phyloP scores from a whole-genome alignment of 495 filamentous ascomycete genomes.

The Oleoguttula mirabilis region DNA sequence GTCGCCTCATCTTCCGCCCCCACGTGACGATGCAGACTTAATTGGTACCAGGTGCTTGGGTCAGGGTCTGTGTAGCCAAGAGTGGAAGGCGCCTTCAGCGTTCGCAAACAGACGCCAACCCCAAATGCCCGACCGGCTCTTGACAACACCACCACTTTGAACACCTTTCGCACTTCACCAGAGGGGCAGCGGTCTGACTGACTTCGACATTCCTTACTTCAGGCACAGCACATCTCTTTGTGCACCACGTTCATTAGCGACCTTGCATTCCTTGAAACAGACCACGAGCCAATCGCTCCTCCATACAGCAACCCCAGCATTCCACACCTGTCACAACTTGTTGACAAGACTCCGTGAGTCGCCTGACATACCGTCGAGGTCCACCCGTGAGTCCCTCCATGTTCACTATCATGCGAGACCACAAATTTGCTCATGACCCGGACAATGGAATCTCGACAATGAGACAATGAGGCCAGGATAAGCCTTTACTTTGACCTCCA shows the following conservation, averaged over 20 bases:
- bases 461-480: slow-evolving; percentile 2
- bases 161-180: too few species aligned
- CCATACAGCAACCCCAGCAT: slow-evolving; percentile 1
- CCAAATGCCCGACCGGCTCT: too few species aligned
- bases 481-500: too few species aligned
- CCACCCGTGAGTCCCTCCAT: not conserved
- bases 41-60: too few species aligned
- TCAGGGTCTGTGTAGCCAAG: too few species aligned
- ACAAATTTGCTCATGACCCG: not conserved
- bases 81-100: too few species aligned
- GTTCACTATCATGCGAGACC: not conserved
- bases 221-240: slow-evolving; percentile 1
- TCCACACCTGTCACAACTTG: not conserved
- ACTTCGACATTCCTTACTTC: too few species aligned
- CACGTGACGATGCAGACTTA: too few species aligned
- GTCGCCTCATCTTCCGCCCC: too few species aligned
- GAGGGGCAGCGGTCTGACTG: too few species aligned
- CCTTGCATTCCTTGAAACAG: slow-evolving; percentile 1
- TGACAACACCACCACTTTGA: too few species aligned
- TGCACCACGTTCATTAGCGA: not conserved
- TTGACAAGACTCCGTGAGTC: not conserved
- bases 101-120: too few species aligned
- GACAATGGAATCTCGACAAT: not conserved
- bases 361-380: not conserved
- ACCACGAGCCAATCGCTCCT: not conserved